Evolutionary conservation across 2,329 filamentous ascomycete genomes (phyloP).

Genomic region (Penicillium freii): DNA sequence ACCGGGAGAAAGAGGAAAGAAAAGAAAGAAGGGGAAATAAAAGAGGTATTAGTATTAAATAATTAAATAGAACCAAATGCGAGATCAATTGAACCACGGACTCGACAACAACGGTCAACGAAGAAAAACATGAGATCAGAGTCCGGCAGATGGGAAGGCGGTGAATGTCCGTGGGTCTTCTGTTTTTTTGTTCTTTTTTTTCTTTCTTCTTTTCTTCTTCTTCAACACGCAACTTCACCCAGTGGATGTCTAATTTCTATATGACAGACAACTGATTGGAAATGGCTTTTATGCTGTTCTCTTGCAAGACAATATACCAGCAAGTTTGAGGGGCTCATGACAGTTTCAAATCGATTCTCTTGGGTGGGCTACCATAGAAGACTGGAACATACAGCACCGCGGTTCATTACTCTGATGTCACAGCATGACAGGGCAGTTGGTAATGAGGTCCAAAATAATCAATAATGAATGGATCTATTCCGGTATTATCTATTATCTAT

Average conservation of each 20-base stretch:
- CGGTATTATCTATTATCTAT: background rate
- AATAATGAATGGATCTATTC: background rate
- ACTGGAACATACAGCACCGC: slow-evolving; percentile 38
- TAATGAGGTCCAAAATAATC: background rate
- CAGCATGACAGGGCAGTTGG: background rate
- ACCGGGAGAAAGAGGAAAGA: slow-evolving; percentile 5
- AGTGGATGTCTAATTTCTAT: slow-evolving; percentile 27
- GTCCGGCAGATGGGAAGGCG: slow-evolving; percentile 20
- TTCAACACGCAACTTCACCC: slow-evolving; percentile 33
- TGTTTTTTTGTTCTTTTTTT: slow-evolving; percentile 20
- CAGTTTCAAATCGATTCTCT: slow-evolving; percentile 19
- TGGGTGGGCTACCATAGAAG: slow-evolving; percentile 50
- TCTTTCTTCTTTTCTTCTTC: slow-evolving; percentile 14
- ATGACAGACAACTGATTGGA: slow-evolving; percentile 31
- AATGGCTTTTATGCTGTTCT: slow-evolving; percentile 21
- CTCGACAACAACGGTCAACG: slow-evolving; percentile 15
- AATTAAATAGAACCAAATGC: slow-evolving; percentile 17
- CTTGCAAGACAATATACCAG: slow-evolving; percentile 45
- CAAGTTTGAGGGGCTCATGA: slow-evolving; percentile 50
- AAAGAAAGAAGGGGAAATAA: slow-evolving; percentile 2
- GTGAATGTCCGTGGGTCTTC: slow-evolving; percentile 5
- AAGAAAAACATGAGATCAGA: slow-evolving; percentile 16
- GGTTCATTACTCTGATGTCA: slow-evolving; percentile 6
- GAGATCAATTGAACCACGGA: slow-evolving; percentile 18
- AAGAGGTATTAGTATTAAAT: slow-evolving; percentile 11